These are phyloP conservation scores for Microbotryomycetes sp. DNA, from an alignment of 1,284 basidiomycete genomes.

Conservation along the genomic window DNA sequence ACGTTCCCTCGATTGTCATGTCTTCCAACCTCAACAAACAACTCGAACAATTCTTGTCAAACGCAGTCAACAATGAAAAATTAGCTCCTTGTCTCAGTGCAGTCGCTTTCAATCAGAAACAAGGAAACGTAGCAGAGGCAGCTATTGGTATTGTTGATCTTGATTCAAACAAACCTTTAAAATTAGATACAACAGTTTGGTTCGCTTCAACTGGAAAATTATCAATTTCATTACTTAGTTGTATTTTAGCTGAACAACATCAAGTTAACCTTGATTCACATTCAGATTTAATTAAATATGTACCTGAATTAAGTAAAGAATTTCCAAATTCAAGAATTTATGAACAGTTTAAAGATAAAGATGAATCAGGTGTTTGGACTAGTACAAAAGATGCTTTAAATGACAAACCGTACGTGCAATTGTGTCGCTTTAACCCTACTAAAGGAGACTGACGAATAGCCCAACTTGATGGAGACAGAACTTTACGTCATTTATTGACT, in stretches of 20 bases:
- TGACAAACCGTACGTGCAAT: not conserved
- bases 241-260: constrained; percentile 11
- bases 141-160: not conserved
- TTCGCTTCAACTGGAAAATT: constrained; percentile 9
- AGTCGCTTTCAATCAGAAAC: constrained; percentile 4
- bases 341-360: constrained; percentile 13
- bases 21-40: not conserved
- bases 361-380: constrained; percentile 13
- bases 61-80: not conserved
- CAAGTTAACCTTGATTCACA: constrained; percentile 21
- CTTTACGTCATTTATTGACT: constrained; percentile 17
- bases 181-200: constrained; percentile 8
- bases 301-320: constrained; percentile 17
- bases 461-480: not conserved
- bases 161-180: constrained; percentile 3
- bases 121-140: constrained; percentile 2
- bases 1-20: not conserved
- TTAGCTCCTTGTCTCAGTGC: constrained; percentile 20
- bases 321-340: not conserved
- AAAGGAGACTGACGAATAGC: too few relatives aligned
- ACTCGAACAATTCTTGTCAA: not conserved
- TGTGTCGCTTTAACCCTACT: not conserved
- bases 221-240: not conserved
- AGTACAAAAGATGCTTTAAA: constrained; percentile 3
- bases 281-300: constrained; percentile 7